A percentile compares a stretch with the other conserved stretches of the same genome.
phyloP scores from a whole-genome alignment of 768 basidiomycete genomes.

The Suillus subaureus region DNA sequence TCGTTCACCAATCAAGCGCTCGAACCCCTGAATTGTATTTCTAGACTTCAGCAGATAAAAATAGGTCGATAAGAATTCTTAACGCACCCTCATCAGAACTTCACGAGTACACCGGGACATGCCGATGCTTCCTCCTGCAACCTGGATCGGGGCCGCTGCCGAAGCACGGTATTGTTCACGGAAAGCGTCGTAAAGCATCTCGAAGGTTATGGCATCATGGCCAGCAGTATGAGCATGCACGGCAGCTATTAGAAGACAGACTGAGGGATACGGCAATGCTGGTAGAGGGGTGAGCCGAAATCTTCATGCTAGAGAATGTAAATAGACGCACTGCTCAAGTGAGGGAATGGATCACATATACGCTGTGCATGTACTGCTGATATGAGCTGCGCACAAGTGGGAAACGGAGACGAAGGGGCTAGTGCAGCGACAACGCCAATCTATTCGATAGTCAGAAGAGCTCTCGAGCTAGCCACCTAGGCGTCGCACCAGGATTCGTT shows the following conservation, averaged over 20 bases:
- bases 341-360: conserved; percentile 52
- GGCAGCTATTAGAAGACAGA: conserved; percentile 86
- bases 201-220: conserved; percentile 83
- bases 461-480: conserved; percentile 1
- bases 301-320: neutral
- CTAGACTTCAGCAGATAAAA: neutral
- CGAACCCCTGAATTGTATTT: conserved; percentile 63
- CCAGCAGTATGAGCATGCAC: conserved; percentile 78
- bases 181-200: conserved; percentile 85
- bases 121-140: conserved; percentile 74
- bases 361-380: conserved; percentile 54
- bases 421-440: conserved; percentile 47
- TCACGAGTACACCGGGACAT: conserved; percentile 69
- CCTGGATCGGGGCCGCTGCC: conserved; percentile 70
- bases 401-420: conserved; percentile 54
- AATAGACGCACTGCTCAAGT: conserved; percentile 51
- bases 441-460: conserved; percentile 34
- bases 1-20: conserved; percentile 56
- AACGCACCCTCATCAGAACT: conserved; percentile 66
- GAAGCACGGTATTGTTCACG: conserved; percentile 74
- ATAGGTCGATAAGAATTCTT: neutral
- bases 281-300: neutral
- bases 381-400: conserved; percentile 46
- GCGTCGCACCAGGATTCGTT: conserved; percentile 59
- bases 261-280: conserved; percentile 77